Evolutionary conservation across 2,329 filamentous ascomycete species (phyloP).

Genomic region (Xylariales sp.): DNA sequence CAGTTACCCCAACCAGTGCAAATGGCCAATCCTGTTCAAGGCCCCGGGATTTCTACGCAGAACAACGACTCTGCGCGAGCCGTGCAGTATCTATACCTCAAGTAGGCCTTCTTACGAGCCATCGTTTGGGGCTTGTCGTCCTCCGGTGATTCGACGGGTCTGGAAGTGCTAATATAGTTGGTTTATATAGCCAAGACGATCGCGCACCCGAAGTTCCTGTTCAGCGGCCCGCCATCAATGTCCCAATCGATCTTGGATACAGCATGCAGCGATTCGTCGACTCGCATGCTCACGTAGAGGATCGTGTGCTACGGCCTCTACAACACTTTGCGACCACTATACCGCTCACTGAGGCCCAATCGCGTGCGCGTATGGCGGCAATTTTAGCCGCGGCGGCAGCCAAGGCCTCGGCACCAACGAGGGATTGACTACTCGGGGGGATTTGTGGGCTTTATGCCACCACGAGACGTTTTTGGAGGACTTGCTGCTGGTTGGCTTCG

Average conservation of each 20-base stretch:
- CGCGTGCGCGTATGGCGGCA: slow-evolving; percentile 45
- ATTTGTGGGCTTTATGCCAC: background rate
- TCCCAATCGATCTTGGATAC: slow-evolving; percentile 45
- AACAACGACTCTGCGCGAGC: slow-evolving; percentile 42
- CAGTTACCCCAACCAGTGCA: slow-evolving; percentile 31
- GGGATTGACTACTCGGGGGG: slow-evolving; percentile 27
- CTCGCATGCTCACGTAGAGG: slow-evolving; percentile 43
- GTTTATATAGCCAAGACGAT: slow-evolving; percentile 36
- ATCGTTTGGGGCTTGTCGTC: background rate
- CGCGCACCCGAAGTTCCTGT: slow-evolving; percentile 25
- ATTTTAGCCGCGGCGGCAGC: slow-evolving; percentile 37
- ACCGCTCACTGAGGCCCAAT: slow-evolving; percentile 46
- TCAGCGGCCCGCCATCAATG: slow-evolving; percentile 41
- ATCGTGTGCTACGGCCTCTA: slow-evolving; percentile 42
- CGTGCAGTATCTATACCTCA: slow-evolving; percentile 44
- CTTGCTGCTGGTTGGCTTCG: background rate
- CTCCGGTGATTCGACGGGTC: background rate
- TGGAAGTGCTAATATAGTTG: background rate
- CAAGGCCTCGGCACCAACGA: slow-evolving; percentile 21
- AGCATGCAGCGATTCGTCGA: slow-evolving; percentile 46
- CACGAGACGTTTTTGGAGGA: background rate
- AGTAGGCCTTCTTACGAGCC: slow-evolving; percentile 37
- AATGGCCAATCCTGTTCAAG: slow-evolving; percentile 40
- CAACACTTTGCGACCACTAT: slow-evolving; percentile 34
- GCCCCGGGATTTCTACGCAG: slow-evolving; percentile 15